Conservation (phyloP, 305 asterid species). For the Fraxinus sp. region DNA sequence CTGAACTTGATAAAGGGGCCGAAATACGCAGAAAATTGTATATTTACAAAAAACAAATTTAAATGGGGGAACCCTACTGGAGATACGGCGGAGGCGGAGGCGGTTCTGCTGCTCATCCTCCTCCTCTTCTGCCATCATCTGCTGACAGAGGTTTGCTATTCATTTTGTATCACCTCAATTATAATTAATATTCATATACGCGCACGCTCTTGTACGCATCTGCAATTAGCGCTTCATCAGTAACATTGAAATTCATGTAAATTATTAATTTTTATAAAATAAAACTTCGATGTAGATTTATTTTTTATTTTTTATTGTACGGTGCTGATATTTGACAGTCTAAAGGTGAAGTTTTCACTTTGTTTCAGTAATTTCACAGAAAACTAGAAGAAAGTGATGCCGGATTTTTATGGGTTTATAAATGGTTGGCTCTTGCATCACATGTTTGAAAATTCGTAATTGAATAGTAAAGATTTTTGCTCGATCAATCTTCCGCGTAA, state of each 20-base stretch:
- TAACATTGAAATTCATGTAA: not conserved
- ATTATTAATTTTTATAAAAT: not conserved
- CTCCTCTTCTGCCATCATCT: constrained; percentile 32
- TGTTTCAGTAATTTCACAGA: not conserved
- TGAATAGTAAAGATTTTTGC: not conserved
- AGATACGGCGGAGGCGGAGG: constrained; percentile 27
- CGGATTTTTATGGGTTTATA: not conserved
- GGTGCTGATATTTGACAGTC: not conserved
- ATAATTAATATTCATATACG: not conserved
- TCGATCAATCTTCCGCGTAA: not conserved
- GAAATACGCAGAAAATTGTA: not conserved
- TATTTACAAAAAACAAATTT: not conserved
- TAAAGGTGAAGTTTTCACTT: not conserved
- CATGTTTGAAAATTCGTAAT: not conserved
- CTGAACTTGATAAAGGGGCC: not conserved
- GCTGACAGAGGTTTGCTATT: constrained; percentile 33
- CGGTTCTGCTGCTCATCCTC: constrained; percentile 14
- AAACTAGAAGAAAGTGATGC: not conserved
- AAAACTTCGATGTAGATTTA: not conserved
- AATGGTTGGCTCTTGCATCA: not conserved
- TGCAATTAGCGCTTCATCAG: not conserved
- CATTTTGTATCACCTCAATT: not conserved
- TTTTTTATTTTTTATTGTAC: not conserved
- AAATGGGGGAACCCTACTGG: constrained; percentile 55
- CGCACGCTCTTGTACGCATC: not conserved